Evolutionary conservation across 2,329 filamentous ascomycete species (phyloP).

Genomic region (Colletotrichum tofieldiae): DNA sequence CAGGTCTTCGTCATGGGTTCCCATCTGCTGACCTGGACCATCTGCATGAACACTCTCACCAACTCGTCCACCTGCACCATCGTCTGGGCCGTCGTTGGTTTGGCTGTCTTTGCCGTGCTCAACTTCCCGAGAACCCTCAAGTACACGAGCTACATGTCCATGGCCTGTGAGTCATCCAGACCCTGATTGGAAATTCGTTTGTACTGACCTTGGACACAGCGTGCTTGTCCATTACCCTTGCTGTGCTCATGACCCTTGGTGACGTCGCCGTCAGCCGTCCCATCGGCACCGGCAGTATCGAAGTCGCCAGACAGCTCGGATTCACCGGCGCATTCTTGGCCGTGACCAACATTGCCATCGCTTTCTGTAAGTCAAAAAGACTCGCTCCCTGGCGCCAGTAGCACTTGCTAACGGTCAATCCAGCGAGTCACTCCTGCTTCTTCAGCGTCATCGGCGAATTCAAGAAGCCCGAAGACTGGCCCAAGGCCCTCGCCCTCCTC

Average conservation of each 20-base stretch:
- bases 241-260: constrained; percentile 76
- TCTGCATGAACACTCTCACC: constrained; percentile 77
- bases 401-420: neutral
- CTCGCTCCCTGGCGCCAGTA: neutral
- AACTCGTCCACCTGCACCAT: constrained; percentile 74
- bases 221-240: constrained; percentile 73
- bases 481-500: constrained; percentile 64
- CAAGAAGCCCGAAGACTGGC: constrained; percentile 72
- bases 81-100: constrained; percentile 73
- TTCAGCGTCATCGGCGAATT: constrained; percentile 78
- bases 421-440: constrained; percentile 75
- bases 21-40: constrained; percentile 78
- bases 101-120: constrained; percentile 71
- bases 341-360: constrained; percentile 76
- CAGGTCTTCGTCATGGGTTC: constrained; percentile 79
- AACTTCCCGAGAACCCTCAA: constrained; percentile 75
- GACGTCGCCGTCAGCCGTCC: constrained; percentile 67
- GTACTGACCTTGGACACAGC: constrained; percentile 48
- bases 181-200: neutral
- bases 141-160: constrained; percentile 74
- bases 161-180: constrained; percentile 59
- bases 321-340: constrained; percentile 70
- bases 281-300: constrained; percentile 53
- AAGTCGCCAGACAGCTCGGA: constrained; percentile 55
- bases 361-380: constrained; percentile 64